phyloP scores from a whole-genome alignment of 257 asterid genomes.

The Schizonepeta tenuifolia region DNA sequence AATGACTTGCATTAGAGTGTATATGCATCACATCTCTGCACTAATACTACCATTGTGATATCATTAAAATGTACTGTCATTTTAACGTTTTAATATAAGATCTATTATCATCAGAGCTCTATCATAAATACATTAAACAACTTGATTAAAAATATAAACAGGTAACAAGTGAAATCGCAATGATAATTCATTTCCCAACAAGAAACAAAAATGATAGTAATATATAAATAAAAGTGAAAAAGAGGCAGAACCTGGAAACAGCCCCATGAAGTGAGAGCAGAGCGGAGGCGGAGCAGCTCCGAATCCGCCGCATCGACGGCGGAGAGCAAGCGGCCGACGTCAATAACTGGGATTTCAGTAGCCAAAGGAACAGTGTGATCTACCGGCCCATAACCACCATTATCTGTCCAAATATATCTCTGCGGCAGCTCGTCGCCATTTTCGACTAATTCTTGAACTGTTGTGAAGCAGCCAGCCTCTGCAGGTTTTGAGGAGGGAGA shows the following conservation, averaged over 20 bases:
- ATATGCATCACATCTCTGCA: no score
- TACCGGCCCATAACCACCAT: slow-evolving; percentile 33
- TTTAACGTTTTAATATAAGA: no score
- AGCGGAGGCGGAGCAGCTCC: slow-evolving; percentile 52
- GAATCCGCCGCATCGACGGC: slow-evolving; percentile 39
- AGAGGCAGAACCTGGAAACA: slow-evolving; percentile 75
- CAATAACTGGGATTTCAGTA: slow-evolving; percentile 52
- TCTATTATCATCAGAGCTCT: no score
- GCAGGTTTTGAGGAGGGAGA: slow-evolving; percentile 7
- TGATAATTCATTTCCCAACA: background rate
- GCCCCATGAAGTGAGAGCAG: slow-evolving; percentile 63
- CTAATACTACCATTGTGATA: no score
- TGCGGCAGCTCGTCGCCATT: slow-evolving; percentile 51
- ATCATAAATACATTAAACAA: background rate
- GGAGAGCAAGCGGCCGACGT: slow-evolving; percentile 39
- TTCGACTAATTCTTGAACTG: slow-evolving; percentile 55
- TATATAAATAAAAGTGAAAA: background rate
- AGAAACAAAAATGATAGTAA: background rate
- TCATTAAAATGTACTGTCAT: no score
- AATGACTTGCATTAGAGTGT: no score
- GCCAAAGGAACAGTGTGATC: slow-evolving; percentile 33
- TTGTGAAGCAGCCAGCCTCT: slow-evolving; percentile 12
- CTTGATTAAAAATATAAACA: no score
- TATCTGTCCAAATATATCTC: slow-evolving; percentile 41
- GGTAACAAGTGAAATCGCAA: background rate